Percentiles rank a stretch among this genome's conserved stretches.
These are phyloP conservation scores for Paecilomyces fulvus DNA, from an alignment of 2,329 filamentous ascomycete genomes.

Conservation along the genomic window DNA sequence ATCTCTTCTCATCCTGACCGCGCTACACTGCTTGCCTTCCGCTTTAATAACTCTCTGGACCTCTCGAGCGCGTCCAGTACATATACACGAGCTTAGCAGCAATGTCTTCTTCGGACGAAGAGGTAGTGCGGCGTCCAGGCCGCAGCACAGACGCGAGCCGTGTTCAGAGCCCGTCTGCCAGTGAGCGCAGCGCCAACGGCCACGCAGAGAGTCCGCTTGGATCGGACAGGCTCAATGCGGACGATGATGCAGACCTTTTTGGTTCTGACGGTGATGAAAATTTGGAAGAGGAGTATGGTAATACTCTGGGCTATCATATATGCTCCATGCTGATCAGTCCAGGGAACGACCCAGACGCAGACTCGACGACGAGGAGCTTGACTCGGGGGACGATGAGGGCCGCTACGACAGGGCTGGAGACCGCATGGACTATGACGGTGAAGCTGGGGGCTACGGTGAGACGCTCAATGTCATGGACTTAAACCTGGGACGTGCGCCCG, in stretches of 20 bases:
- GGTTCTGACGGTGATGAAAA: conserved; percentile 34
- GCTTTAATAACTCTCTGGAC: neutral
- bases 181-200: conserved; percentile 17
- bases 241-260: conserved; percentile 37
- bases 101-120: conserved; percentile 33
- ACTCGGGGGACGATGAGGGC: conserved; percentile 55
- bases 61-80: neutral
- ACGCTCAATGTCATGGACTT: conserved; percentile 47
- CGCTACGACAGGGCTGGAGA: conserved; percentile 45
- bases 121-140: conserved; percentile 27
- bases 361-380: conserved; percentile 54
- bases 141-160: conserved; percentile 16
- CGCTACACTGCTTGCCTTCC: neutral
- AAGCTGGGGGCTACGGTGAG: conserved; percentile 35
- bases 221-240: conserved; percentile 23
- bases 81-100: neutral
- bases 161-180: conserved; percentile 12
- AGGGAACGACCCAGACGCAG: conserved; percentile 32
- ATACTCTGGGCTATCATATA: neutral
- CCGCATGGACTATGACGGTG: conserved; percentile 36
- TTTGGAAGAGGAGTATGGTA: conserved; percentile 22
- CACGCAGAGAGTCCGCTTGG: conserved; percentile 13
- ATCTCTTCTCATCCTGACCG: neutral
- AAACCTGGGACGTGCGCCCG: conserved; percentile 48
- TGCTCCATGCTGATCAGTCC: conserved; percentile 8